Conservation (phyloP, 148 eudicot species). For the Camellia sinensis region DNA sequence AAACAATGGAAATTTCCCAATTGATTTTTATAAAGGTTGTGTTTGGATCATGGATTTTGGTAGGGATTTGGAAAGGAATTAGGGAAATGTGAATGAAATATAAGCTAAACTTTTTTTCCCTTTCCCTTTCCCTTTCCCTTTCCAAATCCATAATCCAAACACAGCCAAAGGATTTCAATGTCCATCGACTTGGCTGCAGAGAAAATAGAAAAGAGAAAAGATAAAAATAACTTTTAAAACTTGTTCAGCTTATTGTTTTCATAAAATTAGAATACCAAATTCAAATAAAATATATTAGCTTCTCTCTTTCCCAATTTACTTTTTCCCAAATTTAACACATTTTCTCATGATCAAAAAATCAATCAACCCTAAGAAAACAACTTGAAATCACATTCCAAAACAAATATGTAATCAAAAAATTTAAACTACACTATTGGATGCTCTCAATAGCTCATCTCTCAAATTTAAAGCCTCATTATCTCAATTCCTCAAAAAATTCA, state of each 20-base stretch:
- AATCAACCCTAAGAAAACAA: neutral
- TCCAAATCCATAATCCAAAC: too few relatives aligned
- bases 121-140: too few relatives aligned
- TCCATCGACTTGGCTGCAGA: neutral
- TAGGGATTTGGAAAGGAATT: too few relatives aligned
- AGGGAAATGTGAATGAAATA: too few relatives aligned
- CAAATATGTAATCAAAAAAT: neutral
- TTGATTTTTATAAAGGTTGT: too few relatives aligned
- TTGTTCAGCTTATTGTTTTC: neutral
- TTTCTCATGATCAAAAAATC: neutral
- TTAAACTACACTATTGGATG: neutral
- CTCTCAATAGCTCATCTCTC: neutral
- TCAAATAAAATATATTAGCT: neutral
- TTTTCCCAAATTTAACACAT: neutral
- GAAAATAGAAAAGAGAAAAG: neutral
- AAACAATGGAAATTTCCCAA: too few relatives aligned
- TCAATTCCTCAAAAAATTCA: neutral
- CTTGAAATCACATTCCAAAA: neutral
- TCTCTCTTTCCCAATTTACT: neutral
- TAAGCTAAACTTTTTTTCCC: too few relatives aligned
- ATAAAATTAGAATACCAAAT: neutral
- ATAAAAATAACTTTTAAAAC: too few relatives aligned
- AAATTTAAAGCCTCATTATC: neutral
- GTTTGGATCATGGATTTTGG: too few relatives aligned
- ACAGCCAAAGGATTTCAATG: neutral